Conservation (phyloP, 2,329 filamentous ascomycete species). For the Lomentospora prolificans region DNA sequence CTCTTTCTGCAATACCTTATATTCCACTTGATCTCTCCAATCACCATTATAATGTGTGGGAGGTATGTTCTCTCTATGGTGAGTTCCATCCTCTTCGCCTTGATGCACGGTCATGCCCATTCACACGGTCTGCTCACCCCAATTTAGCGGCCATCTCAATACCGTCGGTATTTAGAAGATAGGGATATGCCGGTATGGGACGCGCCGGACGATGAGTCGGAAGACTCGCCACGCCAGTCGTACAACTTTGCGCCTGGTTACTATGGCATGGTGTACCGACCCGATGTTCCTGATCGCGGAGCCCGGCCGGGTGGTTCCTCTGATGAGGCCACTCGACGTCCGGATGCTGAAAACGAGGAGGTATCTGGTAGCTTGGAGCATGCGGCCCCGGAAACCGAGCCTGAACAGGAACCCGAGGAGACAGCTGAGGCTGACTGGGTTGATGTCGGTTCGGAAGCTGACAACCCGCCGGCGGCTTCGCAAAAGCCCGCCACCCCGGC, state of each 20-base stretch:
- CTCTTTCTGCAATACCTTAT: too few relatives aligned
- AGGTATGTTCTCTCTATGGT: slow-evolving; percentile 26
- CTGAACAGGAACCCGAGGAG: background rate
- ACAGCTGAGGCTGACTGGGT: background rate
- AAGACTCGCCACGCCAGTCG: slow-evolving; percentile 53
- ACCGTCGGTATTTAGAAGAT: slow-evolving; percentile 63
- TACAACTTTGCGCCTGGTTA: slow-evolving; percentile 93
- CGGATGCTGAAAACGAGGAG: slow-evolving; percentile 6
- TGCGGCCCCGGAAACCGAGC: background rate
- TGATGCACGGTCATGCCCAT: background rate
- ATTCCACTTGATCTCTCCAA: too few relatives aligned
- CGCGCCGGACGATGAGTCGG: slow-evolving; percentile 58
- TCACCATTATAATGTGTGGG: slow-evolving; percentile 31
- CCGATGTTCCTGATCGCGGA: slow-evolving; percentile 56
- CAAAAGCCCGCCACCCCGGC: slow-evolving; percentile 14
- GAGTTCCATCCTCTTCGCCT: slow-evolving; percentile 10
- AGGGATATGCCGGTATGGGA: slow-evolving; percentile 65
- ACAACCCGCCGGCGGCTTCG: slow-evolving; percentile 15
- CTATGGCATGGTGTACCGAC: slow-evolving; percentile 76
- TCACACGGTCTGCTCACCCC: slow-evolving; percentile 24
- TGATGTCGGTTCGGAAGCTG: slow-evolving; percentile 4
- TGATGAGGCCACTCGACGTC: background rate
- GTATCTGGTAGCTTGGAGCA: background rate
- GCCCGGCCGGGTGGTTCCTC: slow-evolving; percentile 28
- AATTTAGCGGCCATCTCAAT: slow-evolving; percentile 61